Base-by-base conservation (phyloP, 495 filamentous ascomycete genomes). In the Penicillium angulare region DNA sequence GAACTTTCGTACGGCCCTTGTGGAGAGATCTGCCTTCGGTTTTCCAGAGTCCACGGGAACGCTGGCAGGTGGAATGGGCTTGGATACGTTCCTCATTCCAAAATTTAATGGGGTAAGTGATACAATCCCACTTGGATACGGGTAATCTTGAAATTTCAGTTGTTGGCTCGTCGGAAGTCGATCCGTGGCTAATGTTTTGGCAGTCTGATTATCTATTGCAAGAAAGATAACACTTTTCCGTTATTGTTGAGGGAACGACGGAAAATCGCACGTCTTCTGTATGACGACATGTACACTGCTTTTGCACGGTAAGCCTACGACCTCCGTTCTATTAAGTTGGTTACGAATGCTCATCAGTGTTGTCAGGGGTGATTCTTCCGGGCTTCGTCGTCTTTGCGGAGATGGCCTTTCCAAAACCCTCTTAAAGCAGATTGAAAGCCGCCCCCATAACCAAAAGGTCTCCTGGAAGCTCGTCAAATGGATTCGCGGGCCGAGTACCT, bases 401-500 rank as follows among this genome's bases (percentile, higher is more conserved):
- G 74, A 76, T 20, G 80, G 81, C n/a, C 73, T 93, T 23, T 69
- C 76, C 49, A 63, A 66, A 16, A 77, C 73, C 16, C 78, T 93
- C 49, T 63, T 57, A 23, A 55, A 62, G 6, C 76, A 79, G 49
- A 85, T 95, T 49, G 71, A 73, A 22, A 41, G 47, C 27, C 82
- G 90, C 10, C 72, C 74, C 22, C 59, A 60, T 26, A 69, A 68
- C 40, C 67, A 78, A 43, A 68, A 68, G 49, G 59, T 86, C 43
- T 71, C 69, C 44, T 96, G 90, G 89, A 77, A 79, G 52, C 69
- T 92, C 23, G 75, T 87, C 33, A 68, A 72, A 35, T 87, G 89
- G 67, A 77, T 77, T 47, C 69, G 73, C 44, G 69, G 66, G 33
- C 79, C 89, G 2, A 55, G 58, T 21, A 75, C 72, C 8, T 60